Base-by-base conservation (phyloP, 371 early-diverging fungal genomes). In the Fennellomyces sp. region DNA sequence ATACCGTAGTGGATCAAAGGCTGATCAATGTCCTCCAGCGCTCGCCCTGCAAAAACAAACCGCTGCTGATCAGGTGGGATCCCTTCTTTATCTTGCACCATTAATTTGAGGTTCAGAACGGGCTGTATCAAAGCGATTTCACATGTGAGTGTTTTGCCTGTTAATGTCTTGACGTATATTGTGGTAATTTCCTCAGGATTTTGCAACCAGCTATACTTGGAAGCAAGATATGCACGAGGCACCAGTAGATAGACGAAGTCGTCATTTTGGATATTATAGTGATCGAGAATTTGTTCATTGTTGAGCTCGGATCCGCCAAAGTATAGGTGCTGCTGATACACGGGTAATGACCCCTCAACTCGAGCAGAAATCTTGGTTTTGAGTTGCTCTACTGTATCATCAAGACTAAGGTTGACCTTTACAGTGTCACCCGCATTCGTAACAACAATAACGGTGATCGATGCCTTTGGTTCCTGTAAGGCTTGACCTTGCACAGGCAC, bases 31-130 rank as follows among this genome's bases (percentile, higher is more conserved):
- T n/a, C n/a, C 5, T 21, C 97, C 59, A 98, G 91, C 85, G 97
- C 96, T 87, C 97, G 96, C 62, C 96, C 98, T 76, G 97, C 96
- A 79, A 98, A 98, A 76, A 97, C 97, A 61, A 98, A 88, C 60
- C 97, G 95, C 82, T 98, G 98, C 86, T 98, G 97, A 80, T 97
- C 96, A 62, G 97, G 97, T 58, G 98, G 97, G 73, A 97, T 99
- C 49, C 63, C 58, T 35, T 57, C 52, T 29, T 31, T 57, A 13
- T 57, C 52, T 42, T 57, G 58, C 15, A 63, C 45, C 27, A 41
- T 66, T 61, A 51, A 30, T 80, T 95, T 94, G 69, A 95, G 90
- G 60, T 85, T 85, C 48, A 91, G 90, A 64, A 93, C 91, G 55
- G 30, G n/a, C 13, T 33, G 88, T 82, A 71, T 91, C 91, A 28